Conservation (phyloP, 305 asterid species). For the Fraxinus angustifolia region DNA sequence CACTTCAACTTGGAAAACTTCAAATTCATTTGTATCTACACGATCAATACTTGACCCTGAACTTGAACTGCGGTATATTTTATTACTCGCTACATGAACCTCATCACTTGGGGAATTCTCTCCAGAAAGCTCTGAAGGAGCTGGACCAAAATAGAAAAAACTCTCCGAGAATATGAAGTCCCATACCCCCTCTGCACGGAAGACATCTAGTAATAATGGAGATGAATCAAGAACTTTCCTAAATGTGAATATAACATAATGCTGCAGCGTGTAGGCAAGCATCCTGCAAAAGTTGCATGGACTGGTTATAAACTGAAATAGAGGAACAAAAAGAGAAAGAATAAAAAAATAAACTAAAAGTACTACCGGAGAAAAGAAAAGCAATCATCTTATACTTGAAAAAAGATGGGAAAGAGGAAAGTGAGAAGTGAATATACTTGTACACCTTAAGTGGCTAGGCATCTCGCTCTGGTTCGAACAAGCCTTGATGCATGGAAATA, state of each 20-base stretch:
- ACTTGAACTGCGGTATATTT: conserved; percentile 37
- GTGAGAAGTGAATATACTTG: conserved; percentile 9
- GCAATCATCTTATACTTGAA: conserved; percentile 16
- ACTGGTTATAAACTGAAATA: conserved; percentile 10
- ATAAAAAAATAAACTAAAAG: conserved; percentile 24
- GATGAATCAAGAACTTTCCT: conserved; percentile 65
- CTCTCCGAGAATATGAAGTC: conserved; percentile 96
- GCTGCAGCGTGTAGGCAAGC: conserved; percentile 75
- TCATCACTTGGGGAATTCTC: conserved; percentile 29
- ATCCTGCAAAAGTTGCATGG: conserved; percentile 55
- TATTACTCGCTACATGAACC: conserved; percentile 32
- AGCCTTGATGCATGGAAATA: conserved; percentile 94
- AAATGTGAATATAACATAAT: conserved; percentile 61
- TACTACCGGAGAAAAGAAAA: conserved; percentile 22
- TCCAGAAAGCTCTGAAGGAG: conserved; percentile 48
- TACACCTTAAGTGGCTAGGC: conserved; percentile 83
- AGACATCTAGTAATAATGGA: conserved; percentile 70
- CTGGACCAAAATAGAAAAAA: conserved; percentile 77
- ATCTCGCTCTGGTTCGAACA: conserved; percentile 73
- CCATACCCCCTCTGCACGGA: conserved; percentile 95
- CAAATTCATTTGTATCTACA: conserved; percentile 39
- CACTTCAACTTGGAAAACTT: conserved; percentile 67
- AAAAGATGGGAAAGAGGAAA: conserved; percentile 16
- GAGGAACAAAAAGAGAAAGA: conserved; percentile 18
- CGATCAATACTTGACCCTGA: conserved; percentile 33